Evolutionary conservation across 2,329 filamentous ascomycete genomes (phyloP).

Genomic region (Colletotrichum sp.): DNA sequence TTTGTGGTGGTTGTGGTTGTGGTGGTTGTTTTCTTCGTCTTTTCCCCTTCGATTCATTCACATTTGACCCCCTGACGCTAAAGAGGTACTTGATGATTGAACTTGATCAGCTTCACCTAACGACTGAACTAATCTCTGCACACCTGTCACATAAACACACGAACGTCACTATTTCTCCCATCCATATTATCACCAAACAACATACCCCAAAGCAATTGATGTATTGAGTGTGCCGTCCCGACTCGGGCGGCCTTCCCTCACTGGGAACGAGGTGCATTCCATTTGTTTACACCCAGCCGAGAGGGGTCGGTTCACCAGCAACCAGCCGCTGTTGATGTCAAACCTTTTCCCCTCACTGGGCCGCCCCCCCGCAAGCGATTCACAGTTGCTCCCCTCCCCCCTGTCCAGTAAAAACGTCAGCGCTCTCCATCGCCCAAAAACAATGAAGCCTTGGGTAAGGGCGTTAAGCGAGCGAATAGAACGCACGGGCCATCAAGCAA

Average conservation of each 20-base stretch:
- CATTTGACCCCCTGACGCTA: not conserved
- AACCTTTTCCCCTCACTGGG: not conserved
- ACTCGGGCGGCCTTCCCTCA: not conserved
- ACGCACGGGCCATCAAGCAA: not conserved
- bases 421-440: not conserved
- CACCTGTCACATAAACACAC: too few relatives aligned
- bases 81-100: not conserved
- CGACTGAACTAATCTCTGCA: too few relatives aligned
- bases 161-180: not conserved
- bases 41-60: not conserved
- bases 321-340: constrained; percentile 10
- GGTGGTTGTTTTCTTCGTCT: not conserved
- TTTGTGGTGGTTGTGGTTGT: not conserved
- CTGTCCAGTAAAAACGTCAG: constrained; percentile 14
- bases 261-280: not conserved
- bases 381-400: not conserved
- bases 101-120: not conserved
- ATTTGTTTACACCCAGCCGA: constrained; percentile 11
- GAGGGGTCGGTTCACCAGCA: constrained; percentile 19
- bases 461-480: not conserved
- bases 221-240: too few relatives aligned
- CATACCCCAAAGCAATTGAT: not conserved
- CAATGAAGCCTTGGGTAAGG: not conserved
- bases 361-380: not conserved
- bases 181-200: not conserved